Percentiles rank a stretch among this genome's conserved stretches.
Conservation (phyloP, 331 rosid genomes). For the Saraca asoca region DNA sequence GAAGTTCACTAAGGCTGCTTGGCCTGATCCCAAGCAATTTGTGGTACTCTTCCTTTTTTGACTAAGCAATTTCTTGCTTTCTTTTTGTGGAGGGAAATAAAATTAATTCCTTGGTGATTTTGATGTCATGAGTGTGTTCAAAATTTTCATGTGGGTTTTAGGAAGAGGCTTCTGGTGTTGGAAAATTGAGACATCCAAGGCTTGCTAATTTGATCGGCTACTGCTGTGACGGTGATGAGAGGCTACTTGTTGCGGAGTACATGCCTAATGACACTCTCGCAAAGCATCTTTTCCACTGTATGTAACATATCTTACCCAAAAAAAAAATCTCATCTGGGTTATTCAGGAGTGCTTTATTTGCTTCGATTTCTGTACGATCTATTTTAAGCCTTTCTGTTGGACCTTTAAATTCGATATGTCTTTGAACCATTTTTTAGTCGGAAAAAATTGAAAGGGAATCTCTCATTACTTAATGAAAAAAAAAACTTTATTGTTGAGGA, state of each 20-base stretch:
- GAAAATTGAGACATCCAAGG: slow-evolving; percentile 75
- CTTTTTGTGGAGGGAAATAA: neutral
- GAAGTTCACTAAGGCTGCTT: slow-evolving; percentile 86
- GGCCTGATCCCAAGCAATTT: slow-evolving; percentile 97
- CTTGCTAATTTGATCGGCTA: slow-evolving; percentile 92
- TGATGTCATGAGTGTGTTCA: slow-evolving; percentile 13
- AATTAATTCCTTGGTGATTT: neutral
- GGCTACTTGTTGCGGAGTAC: slow-evolving; percentile 93
- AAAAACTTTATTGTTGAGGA: neutral
- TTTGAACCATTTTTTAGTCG: neutral
- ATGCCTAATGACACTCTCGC: slow-evolving; percentile 99
- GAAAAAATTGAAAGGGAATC: slow-evolving; percentile 5
- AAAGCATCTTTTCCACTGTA: slow-evolving; percentile 96
- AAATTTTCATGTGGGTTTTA: slow-evolving; percentile 21
- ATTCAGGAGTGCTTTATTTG: neutral
- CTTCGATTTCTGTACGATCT: neutral
- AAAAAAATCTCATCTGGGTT: neutral
- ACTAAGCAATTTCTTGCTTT: neutral
- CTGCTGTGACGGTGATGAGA: slow-evolving; percentile 95
- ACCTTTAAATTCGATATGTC: neutral
- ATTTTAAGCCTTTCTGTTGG: neutral
- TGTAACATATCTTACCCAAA: neutral
- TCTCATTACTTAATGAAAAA: neutral
- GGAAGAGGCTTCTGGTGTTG: slow-evolving; percentile 92
- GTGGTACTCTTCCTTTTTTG: slow-evolving; percentile 41